Evolutionary conservation across 371 early-diverging fungal species (phyloP).

Genomic region (Mucor lusitanicus): DNA sequence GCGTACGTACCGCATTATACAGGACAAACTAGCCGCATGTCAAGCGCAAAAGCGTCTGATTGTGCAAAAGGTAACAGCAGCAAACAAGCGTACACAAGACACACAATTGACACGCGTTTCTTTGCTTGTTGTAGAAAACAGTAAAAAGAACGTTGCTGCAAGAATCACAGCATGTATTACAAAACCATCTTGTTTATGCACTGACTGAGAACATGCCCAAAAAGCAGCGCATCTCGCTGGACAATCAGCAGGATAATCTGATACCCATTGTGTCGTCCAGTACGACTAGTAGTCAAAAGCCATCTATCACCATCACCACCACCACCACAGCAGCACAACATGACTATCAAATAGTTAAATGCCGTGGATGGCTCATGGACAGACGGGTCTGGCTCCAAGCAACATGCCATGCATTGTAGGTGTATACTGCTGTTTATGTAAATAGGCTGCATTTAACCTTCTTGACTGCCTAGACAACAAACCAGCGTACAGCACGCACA

Average conservation of each 20-base stretch:
- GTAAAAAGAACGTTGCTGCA: constrained; percentile 14
- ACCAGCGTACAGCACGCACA: neutral
- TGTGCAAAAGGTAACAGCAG: neutral
- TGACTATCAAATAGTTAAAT: neutral
- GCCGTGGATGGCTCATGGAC: constrained; percentile 14
- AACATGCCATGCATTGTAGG: neutral
- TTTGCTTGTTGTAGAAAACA: constrained; percentile 9
- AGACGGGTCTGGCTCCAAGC: constrained; percentile 19
- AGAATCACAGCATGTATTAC: constrained; percentile 10
- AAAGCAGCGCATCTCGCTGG: neutral
- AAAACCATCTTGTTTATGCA: constrained; percentile 5
- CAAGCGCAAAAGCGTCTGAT: neutral
- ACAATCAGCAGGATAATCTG: neutral
- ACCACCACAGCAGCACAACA: neutral
- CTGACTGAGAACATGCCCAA: neutral
- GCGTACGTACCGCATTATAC: constrained; percentile 8
- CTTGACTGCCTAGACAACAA: neutral
- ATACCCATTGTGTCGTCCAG: neutral
- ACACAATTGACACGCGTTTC: neutral
- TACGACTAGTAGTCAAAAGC: neutral
- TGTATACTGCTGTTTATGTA: neutral
- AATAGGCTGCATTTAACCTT: neutral
- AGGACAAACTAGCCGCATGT: constrained; percentile 6
- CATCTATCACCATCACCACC: neutral
- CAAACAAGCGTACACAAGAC: neutral